These are phyloP conservation scores for Saturnispora halmiae DNA, from an alignment of 805 yeast species.

Conservation along the genomic window DNA sequence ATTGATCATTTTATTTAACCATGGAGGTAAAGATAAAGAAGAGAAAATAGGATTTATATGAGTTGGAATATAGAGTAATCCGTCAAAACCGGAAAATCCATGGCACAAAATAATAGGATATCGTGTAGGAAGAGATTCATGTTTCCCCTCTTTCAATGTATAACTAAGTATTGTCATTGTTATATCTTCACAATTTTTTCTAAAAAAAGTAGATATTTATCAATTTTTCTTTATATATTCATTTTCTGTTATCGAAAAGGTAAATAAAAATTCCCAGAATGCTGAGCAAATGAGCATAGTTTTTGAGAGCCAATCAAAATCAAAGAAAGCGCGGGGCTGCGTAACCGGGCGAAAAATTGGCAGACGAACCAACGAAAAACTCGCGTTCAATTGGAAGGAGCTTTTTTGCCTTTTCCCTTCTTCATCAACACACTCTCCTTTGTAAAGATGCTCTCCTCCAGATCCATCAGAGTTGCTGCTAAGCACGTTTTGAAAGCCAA, in stretches of 20 bases:
- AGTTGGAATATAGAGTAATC: slow-evolving; percentile 12
- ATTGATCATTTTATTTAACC: neutral
- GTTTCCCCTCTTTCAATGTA: neutral
- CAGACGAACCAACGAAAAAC: too few relatives aligned
- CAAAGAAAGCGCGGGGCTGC: slow-evolving; percentile 7
- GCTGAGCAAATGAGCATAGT: too few relatives aligned
- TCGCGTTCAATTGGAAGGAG: too few relatives aligned
- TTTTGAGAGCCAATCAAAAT: slow-evolving; percentile 9
- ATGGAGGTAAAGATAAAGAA: neutral
- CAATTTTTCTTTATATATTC: too few relatives aligned
- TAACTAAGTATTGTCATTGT: neutral
- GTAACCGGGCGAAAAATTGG: too few relatives aligned
- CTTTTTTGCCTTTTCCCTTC: too few relatives aligned
- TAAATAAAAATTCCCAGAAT: too few relatives aligned
- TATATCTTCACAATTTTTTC: too few relatives aligned
- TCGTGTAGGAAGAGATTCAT: slow-evolving; percentile 10
- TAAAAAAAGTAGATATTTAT: too few relatives aligned
- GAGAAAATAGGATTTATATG: neutral
- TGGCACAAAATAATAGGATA: slow-evolving; percentile 22
- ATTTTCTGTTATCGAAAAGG: too few relatives aligned
- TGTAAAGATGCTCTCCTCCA: slow-evolving; percentile 65
- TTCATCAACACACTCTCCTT: neutral
- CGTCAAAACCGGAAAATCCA: slow-evolving; percentile 19
- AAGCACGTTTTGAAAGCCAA: slow-evolving; percentile 60
- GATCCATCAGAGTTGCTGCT: slow-evolving; percentile 80